Conservation (phyloP, 176 grass and related monocot species). For the Aegilops longissima region DNA sequence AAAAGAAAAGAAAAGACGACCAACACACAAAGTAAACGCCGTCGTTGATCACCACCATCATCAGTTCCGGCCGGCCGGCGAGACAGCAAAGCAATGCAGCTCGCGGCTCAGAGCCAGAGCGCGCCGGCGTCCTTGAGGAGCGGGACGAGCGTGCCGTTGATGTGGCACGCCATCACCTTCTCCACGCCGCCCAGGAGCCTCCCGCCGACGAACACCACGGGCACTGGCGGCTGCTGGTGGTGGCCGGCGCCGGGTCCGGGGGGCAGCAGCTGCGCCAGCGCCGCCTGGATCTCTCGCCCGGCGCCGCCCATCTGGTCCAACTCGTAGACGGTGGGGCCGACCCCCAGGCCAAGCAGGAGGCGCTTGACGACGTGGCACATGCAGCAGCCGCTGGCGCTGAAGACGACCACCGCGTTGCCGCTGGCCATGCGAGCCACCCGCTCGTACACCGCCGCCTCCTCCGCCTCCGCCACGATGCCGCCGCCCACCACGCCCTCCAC, state of each 20-base stretch:
- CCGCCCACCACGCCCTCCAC: constrained; percentile 10
- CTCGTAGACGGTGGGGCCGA: constrained; percentile 86
- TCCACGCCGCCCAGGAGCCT: constrained; percentile 90
- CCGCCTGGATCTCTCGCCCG: constrained; percentile 71
- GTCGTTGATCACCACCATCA: background rate
- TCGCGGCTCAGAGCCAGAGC: constrained; percentile 72
- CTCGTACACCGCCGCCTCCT: constrained; percentile 50
- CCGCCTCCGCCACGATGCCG: constrained; percentile 13
- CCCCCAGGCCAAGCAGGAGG: constrained; percentile 80
- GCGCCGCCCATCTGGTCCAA: constrained; percentile 57
- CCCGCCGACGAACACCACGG: constrained; percentile 87
- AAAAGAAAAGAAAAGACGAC: background rate
- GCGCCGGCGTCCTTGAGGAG: constrained; percentile 98
- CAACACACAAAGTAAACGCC: background rate
- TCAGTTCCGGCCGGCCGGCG: background rate
- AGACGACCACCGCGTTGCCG: constrained; percentile 90
- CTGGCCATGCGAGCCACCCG: constrained; percentile 67
- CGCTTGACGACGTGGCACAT: constrained; percentile 98
- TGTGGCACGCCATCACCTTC: constrained; percentile 94
- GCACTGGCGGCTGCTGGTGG: constrained; percentile 39
- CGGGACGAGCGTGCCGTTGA: constrained; percentile 95
- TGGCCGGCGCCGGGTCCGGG: constrained; percentile 5
- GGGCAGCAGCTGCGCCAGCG: constrained; percentile 54
- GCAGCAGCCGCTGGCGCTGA: constrained; percentile 91
- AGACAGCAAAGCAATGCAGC: background rate